Percentiles rank a stretch among this genome's conserved stretches.
Conservation (phyloP, 257 asterid species). For the Solanum ahanhuiri region DNA sequence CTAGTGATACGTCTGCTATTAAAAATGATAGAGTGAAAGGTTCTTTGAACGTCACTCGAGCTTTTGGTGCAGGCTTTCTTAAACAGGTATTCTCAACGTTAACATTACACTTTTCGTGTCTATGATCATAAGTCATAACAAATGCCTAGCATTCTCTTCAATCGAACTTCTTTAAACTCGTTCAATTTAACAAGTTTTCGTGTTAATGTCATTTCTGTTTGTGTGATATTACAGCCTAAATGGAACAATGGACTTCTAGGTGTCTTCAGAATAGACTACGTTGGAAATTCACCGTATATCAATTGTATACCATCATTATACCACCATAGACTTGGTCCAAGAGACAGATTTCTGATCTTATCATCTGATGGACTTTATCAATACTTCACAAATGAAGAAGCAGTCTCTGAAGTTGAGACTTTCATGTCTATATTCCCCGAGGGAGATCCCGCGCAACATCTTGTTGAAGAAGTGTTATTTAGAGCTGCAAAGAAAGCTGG, state of each 20-base stretch:
- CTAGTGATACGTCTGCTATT: conserved; percentile 58
- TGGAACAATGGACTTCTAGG: conserved; percentile 87
- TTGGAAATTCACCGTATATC: conserved; percentile 71
- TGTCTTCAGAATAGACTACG: conserved; percentile 70
- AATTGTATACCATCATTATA: conserved; percentile 59
- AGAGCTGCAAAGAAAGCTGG: conserved; percentile 99
- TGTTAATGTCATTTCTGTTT: not conserved
- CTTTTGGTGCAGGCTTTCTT: conserved; percentile 93
- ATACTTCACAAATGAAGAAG: conserved; percentile 86
- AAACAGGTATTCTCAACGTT: conserved; percentile 44
- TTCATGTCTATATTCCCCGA: conserved; percentile 80
- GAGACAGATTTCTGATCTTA: conserved; percentile 74
- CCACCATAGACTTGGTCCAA: conserved; percentile 64
- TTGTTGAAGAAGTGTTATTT: conserved; percentile 83
- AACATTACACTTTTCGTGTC: not conserved
- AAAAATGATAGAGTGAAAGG: conserved; percentile 76
- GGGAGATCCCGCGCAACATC: conserved; percentile 99
- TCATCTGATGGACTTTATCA: conserved; percentile 97
- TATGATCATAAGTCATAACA: not conserved
- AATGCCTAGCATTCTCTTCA: not conserved
- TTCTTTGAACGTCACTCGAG: conserved; percentile 81
- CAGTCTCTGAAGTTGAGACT: conserved; percentile 69
- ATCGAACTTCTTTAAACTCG: not conserved
- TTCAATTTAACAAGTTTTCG: not conserved
- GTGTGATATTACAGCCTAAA: conserved; percentile 54